phyloP scores from a whole-genome alignment of 2,329 filamentous ascomycete genomes.

The Xylariales sp. region DNA sequence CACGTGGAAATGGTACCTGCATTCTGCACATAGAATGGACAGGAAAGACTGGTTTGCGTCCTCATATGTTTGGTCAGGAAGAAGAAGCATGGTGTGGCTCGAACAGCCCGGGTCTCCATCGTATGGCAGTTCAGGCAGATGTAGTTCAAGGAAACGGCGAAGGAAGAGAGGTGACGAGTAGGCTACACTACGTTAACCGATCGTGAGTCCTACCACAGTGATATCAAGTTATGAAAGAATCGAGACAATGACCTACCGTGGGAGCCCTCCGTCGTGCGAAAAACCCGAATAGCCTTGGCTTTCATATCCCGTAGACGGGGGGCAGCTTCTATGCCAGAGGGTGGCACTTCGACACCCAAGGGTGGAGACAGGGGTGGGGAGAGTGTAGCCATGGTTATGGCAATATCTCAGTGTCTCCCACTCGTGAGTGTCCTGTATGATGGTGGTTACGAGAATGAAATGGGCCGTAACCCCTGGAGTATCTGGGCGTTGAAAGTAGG shows the following conservation, averaged over 20 bases:
- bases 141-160: constrained; percentile 42
- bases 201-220: not conserved
- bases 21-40: constrained; percentile 46
- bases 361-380: constrained; percentile 5
- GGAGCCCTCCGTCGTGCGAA: constrained; percentile 9
- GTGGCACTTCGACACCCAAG: not conserved
- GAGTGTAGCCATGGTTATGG: constrained; percentile 22
- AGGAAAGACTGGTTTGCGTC: constrained; percentile 36
- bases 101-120: constrained; percentile 28
- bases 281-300: constrained; percentile 24
- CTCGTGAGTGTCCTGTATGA: not conserved
- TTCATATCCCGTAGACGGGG: constrained; percentile 9
- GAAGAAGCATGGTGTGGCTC: constrained; percentile 46
- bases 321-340: constrained; percentile 2
- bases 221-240: not conserved
- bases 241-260: constrained; percentile 26
- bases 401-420: not conserved
- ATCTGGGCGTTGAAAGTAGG: not conserved
- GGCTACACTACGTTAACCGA: constrained; percentile 37
- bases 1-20: constrained; percentile 48
- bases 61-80: constrained; percentile 39
- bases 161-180: constrained; percentile 49
- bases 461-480: not conserved
- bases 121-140: constrained; percentile 40
- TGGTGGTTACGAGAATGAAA: not conserved